Base-by-base conservation (phyloP, 2,329 filamentous ascomycete genomes). In the Fusarium ramigenum region DNA sequence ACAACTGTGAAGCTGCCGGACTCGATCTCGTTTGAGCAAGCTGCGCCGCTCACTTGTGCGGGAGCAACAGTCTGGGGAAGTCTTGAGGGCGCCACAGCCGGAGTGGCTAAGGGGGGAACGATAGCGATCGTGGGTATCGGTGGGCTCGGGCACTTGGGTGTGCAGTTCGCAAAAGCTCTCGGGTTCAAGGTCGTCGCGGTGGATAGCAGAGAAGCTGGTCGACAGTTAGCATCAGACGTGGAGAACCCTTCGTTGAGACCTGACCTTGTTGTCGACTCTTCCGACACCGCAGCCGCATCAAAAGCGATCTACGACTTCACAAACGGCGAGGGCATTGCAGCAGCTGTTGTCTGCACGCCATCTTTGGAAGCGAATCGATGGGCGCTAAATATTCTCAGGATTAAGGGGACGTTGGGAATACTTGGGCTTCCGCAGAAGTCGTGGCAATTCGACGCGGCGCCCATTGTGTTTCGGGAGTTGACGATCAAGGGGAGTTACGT, bases 201-300 rank as follows among this genome's bases (percentile, higher is more conserved):
- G 15, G 63, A 66, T 25, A 66, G 50, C n/a, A 66, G 63, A 59
- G 37, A 66, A 36, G 63, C 63, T 44, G 63, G 63, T 9, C 47
- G 61, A 46, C 28, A 66, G 16, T 15, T 66, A 32, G 61, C 61
- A 44, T 46, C 42, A 12, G 44, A 66, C 34, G 21, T 66, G 37
- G 50, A 46, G 11, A 66, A 52, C 9, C 5, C 52, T 9, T 3
- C 21, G 2, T 10, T 66, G 1, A 52, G 30, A 8, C 60, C 63
- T 10, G 63, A 66, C 21, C 28, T 66, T 6, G 43, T 66, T 7
- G 32, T 66, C 1, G 61, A 66, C 19, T 66, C 63, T 7, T 66
- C 63, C 7, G 39, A 66, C 28, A 65, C n/a, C 4, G 10, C 30
- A 18, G 23, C 11, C 0, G 61, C 63, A 21, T 66, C 63, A 21